Evolutionary conservation across 2,329 filamentous ascomycete genomes (phyloP).

Genomic region (Triangularia setosa): DNA sequence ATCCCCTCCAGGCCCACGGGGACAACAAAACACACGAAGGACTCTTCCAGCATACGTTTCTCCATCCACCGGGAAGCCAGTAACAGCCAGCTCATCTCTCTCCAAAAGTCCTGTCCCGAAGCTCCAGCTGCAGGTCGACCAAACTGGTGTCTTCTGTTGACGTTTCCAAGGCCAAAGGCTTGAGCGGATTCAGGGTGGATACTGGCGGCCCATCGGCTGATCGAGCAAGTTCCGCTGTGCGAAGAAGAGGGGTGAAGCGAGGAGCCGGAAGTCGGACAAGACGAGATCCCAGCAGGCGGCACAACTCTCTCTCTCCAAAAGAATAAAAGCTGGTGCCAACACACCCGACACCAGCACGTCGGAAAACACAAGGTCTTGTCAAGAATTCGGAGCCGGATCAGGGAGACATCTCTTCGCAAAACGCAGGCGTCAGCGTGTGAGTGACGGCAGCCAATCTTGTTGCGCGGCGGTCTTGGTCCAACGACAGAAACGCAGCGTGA

Average conservation of each 20-base stretch:
- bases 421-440: not conserved
- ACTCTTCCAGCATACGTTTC: not conserved
- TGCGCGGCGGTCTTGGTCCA: conserved; percentile 11
- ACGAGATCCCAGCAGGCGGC: not conserved
- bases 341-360: not conserved
- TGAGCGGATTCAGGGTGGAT: conserved; percentile 18
- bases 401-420: not conserved
- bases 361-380: not conserved
- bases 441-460: conserved; percentile 8
- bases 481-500: conserved; percentile 19
- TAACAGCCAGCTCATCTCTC: conserved; percentile 1
- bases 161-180: conserved; percentile 6
- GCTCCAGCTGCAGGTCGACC: conserved; percentile 23
- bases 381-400: not conserved
- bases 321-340: not conserved
- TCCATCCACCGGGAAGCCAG: not conserved
- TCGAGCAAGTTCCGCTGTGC: conserved; percentile 4
- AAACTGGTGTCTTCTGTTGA: conserved; percentile 14
- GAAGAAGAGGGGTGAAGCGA: not conserved
- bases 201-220: conserved; percentile 12
- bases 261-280: conserved; percentile 1
- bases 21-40: not conserved
- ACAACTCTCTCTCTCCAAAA: not conserved
- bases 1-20: not conserved
- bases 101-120: not conserved